Base-by-base conservation (phyloP, 208 protist genomes). In the Acanthamoeba culbertsoni region DNA sequence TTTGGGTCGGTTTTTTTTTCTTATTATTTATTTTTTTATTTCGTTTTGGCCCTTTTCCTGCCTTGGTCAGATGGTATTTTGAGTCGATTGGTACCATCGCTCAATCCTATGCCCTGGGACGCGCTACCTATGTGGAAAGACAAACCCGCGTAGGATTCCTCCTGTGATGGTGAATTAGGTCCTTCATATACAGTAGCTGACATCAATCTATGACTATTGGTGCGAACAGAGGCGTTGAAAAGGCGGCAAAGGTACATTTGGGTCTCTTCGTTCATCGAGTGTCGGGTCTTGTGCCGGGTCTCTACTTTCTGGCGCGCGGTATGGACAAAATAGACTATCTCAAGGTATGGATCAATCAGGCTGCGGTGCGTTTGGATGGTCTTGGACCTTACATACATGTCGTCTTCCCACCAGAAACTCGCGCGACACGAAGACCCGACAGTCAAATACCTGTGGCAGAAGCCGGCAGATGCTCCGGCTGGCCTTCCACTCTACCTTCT, bases 211-310 rank as follows among this genome's bases (percentile, higher is more conserved):
- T n/a, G n/a, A n/a, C n/a, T 59, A 59, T 59, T n/a, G 23, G 23
- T 14, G 51, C 14, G 51, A 59, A 59, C 23, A 77, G 31, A 33
- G 65, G 77, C 14, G 33, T 28, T 2, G 16, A 62, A 65, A 2
- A 40, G 7, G 53, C 45, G 45, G 79, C 53, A 12, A 89, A 62
- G 79, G 62, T 89, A 26, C 79, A 89, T 37, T 51, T 89, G 79
- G 53, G 79, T 2, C 79, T 89, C 33, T 89, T 89, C n/a, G 79
- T 89, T 16, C 79, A 89, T 31, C 45, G 79, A 1, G 79, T 89
- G 14, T 40, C 45, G 35, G 48, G 48, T 48, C 1, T 89, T 48
- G 14, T 18, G 1, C 79, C 79, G 1, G 79, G 79, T 16, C 8
- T 89, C 51, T 89, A 89, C 79, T 6, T 89, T 40, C 79, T 89